Evolutionary conservation across 2,329 filamentous ascomycete species (phyloP).

Genomic region (Calonectria fujianensis): DNA sequence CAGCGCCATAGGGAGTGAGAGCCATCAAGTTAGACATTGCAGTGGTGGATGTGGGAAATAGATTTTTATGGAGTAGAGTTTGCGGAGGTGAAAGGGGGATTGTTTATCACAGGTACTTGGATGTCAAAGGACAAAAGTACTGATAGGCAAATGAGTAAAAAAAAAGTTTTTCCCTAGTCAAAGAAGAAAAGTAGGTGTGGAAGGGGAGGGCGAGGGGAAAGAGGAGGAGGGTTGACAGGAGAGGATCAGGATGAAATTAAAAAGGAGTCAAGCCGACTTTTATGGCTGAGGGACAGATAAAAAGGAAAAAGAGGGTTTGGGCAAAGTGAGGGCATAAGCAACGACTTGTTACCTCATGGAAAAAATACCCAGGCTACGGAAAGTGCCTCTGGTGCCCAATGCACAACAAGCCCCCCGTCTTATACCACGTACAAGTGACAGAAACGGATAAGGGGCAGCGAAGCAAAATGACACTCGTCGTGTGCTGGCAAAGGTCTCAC

Average conservation of each 20-base stretch:
- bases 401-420: conserved; percentile 48
- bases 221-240: conserved; percentile 25
- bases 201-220: conserved; percentile 8
- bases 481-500: conserved; percentile 51
- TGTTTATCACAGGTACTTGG: conserved; percentile 33
- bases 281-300: conserved; percentile 25
- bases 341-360: conserved; percentile 46
- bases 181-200: conserved; percentile 18
- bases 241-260: conserved; percentile 26
- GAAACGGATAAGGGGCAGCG: conserved; percentile 48
- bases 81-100: conserved; percentile 32
- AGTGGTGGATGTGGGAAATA: conserved; percentile 32
- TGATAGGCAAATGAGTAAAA: conserved; percentile 23
- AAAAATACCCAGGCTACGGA: conserved; percentile 49
- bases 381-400: conserved; percentile 57
- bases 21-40: conserved; percentile 55
- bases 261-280: conserved; percentile 14
- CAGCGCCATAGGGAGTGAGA: conserved; percentile 60
- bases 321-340: conserved; percentile 43
- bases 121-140: conserved; percentile 23
- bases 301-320: conserved; percentile 42
- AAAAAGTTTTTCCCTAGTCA: conserved; percentile 11
- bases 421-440: conserved; percentile 47
- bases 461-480: conserved; percentile 46
- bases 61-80: conserved; percentile 29